phyloP scores from a whole-genome alignment of 129 eudicot species.

The Heracleum sosnowskyi region DNA sequence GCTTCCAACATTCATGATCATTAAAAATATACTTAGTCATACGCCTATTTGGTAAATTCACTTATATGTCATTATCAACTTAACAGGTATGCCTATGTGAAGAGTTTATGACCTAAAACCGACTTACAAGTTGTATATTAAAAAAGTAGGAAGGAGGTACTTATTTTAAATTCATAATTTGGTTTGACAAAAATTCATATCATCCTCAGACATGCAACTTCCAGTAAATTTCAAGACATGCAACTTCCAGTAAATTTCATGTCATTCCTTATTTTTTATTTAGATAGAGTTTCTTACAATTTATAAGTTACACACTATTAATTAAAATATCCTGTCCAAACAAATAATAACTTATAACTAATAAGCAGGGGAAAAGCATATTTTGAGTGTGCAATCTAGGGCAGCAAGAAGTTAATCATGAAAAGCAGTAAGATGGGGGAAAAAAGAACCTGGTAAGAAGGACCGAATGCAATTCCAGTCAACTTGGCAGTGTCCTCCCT shows the following conservation, averaged over 20 bases:
- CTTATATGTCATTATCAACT: not conserved
- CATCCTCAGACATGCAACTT: too few relatives aligned
- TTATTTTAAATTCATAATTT: too few relatives aligned
- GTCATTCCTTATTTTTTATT: too few relatives aligned
- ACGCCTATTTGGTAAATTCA: not conserved
- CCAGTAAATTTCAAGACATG: too few relatives aligned
- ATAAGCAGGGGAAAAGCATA: not conserved
- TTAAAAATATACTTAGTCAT: too few relatives aligned
- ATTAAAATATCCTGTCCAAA: not conserved
- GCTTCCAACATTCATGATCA: not conserved
- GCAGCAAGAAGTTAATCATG: not conserved
- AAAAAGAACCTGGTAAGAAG: constrained; percentile 65
- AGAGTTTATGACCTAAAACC: too few relatives aligned
- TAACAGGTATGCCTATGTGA: too few relatives aligned
- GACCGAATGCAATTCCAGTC: constrained; percentile 91
- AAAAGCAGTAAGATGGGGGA: not conserved
- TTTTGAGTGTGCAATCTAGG: not conserved
- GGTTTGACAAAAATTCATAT: not conserved
- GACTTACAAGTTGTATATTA: too few relatives aligned
- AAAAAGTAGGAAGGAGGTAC: too few relatives aligned
- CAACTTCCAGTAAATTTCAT: not conserved
- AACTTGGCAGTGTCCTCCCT: constrained; percentile 66
- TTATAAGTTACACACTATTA: too few relatives aligned
- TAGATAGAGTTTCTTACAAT: not conserved
- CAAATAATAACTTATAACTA: not conserved